Evolutionary conservation across 768 basidiomycete genomes (phyloP), one percentile per base, ranked within the genome.

Genomic region (Thelephora aurantiotincta): DNA sequence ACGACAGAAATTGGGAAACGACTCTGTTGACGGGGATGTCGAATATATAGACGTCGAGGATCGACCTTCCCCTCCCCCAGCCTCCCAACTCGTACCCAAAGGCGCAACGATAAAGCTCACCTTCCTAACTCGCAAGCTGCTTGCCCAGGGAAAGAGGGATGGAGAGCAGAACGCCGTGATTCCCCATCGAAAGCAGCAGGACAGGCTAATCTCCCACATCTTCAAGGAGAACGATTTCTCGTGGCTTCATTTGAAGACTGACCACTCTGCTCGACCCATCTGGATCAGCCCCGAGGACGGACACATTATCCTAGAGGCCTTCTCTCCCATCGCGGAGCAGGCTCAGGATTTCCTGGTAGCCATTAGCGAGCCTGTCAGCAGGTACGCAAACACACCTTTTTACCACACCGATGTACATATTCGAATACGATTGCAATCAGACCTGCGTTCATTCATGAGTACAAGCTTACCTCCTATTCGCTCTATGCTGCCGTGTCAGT

Each of bases 401-500:
- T 47, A 45, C 34, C 34, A 44, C 22, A 16, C 11, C 14, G 14
- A 41, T 41, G 65, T 69, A 66, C 59, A 51, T 64, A 61, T 51
- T 43, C 51, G 50, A 53, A 51, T 46, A 52, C 54, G 51, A 45
- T 48, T 26, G 33, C 53, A 48, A 35, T 23, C 54, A 94, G 94
- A 71, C 96, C 96, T 46, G 82, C 90, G 43, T 91, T 94, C 67
- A 93, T 98, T 52, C 94, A 99, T 68, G 96, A 98, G 71, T 99
- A 98, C 74, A 91, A 94, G 67, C 78, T 99, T 60, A 98, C 94
- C 49, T 84, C 92, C 41, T 96, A 98, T 65, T 98, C 94, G 14
- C 71, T 99, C 13, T 98, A 99, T 64, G 96, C 96, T 51, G 96
- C 96, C 44, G 94, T 99, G 52, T 97, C 94, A 12, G 96, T 99